Evolutionary conservation across 345 rosid species (phyloP).

Genomic region (Camelina laxa): DNA sequence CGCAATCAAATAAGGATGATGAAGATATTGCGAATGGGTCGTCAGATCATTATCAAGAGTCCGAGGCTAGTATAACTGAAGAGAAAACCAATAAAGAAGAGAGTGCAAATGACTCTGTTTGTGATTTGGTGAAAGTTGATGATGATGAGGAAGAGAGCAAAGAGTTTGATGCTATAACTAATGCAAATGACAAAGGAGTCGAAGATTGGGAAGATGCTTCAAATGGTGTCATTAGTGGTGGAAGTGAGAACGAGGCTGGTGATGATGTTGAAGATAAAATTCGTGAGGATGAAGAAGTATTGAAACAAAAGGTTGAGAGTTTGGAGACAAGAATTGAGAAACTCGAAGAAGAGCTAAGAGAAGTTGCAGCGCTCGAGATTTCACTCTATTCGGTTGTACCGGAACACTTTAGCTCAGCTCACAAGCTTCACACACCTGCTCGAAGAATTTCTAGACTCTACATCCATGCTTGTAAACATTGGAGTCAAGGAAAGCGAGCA

Average conservation of each 20-base stretch:
- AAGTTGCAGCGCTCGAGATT: slow-evolving; percentile 93
- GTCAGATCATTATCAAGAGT: slow-evolving; percentile 52
- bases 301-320: slow-evolving; percentile 60
- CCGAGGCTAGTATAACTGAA: slow-evolving; percentile 54
- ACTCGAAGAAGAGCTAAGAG: slow-evolving; percentile 92
- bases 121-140: slow-evolving; percentile 25
- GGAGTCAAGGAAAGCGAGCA: slow-evolving; percentile 69
- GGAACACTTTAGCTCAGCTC: slow-evolving; percentile 93
- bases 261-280: slow-evolving; percentile 56
- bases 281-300: slow-evolving; percentile 48
- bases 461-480: slow-evolving; percentile 80
- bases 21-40: slow-evolving; percentile 44
- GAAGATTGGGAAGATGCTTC: slow-evolving; percentile 55
- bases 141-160: slow-evolving; percentile 45
- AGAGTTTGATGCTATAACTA: slow-evolving; percentile 3
- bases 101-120: slow-evolving; percentile 48
- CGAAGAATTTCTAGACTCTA: slow-evolving; percentile 86
- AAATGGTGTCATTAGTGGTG: slow-evolving; percentile 49
- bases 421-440: slow-evolving; percentile 93
- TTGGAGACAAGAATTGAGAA: slow-evolving; percentile 79
- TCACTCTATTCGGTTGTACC: slow-evolving; percentile 86
- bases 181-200: neutral
- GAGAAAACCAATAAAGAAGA: slow-evolving; percentile 47
- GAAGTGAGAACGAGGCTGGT: slow-evolving; percentile 57
- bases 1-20: slow-evolving; percentile 58